Base-by-base conservation (phyloP, 352 stramenopile genomes). In the Globisporangium splendens region DNA sequence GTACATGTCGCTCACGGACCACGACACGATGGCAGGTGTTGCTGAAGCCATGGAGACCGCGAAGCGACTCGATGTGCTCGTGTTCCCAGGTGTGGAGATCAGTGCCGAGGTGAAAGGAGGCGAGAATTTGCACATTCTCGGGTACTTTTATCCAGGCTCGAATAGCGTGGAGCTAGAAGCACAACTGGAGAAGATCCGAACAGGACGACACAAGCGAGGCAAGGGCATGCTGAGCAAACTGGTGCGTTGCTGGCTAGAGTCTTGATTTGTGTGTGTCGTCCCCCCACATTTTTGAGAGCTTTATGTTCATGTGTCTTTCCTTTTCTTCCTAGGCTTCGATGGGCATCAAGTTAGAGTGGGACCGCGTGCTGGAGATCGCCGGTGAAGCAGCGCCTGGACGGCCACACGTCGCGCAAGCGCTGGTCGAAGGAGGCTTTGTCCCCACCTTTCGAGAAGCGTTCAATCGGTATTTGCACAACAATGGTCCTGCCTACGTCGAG, bases 11-110 rank as follows among this genome's bases (percentile, higher is more conserved):
- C 70, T 95, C 28, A 95, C 85, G 4, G 85, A 95, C 54, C 85
- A 95, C 48, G 85, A 95, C 69, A 95, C 83, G 13, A 95, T 95
- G 83, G 83, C 80, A 3, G 85, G 85, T 35, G 83, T 93, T 31
- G 44, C 63, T 24, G 85, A 95, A 61, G 85, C 85, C 18, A 88
- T 95, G 59, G 72, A 73, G 21, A 61, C 73, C 8, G 85, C 83
- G 6, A 72, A 83, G 50, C 66, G 76, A 14, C 76, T 89, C 11
- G 69, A 77, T 21, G 83, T 95, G 28, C 67, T 95, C 11, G 85
- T 93, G 18, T 66, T 95, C 38, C 85, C 85, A 3, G 85, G 85
- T 17, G 85, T 95, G 18, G 85, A 95, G 62, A 95, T 95, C 68
- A 93, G 83, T 48, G 85, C 85, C 22, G 85, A 95, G 67, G 85